These are phyloP conservation scores for Wickerhamomyces bovis DNA, from an alignment of 805 yeast genomes.

Conservation along the genomic window DNA sequence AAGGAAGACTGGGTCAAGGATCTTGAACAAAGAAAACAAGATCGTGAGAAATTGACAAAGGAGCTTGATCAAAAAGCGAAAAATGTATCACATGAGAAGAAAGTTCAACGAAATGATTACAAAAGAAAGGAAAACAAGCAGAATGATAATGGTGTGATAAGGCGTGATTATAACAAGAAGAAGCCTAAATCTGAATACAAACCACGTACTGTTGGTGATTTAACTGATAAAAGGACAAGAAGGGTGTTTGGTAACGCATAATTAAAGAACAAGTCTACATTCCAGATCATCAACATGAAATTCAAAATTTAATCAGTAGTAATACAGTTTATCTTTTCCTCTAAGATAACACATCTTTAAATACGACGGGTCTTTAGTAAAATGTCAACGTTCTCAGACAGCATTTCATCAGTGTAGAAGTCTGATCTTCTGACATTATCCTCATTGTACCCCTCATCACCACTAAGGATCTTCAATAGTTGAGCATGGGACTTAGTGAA, in stretches of 20 bases:
- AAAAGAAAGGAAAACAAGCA: background rate
- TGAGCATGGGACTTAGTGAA: slow-evolving; percentile 81
- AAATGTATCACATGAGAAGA: background rate
- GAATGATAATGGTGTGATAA: background rate
- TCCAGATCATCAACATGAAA: background rate
- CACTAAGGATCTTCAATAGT: slow-evolving; percentile 76
- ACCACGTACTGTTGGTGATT: background rate
- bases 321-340: background rate
- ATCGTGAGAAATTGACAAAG: background rate
- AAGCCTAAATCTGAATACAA: background rate
- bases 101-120: background rate
- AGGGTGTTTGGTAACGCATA: background rate
- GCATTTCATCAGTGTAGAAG: slow-evolving; percentile 40
- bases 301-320: background rate
- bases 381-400: slow-evolving; percentile 8
- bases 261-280: background rate
- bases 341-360: slow-evolving; percentile 22
- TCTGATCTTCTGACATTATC: slow-evolving; percentile 81
- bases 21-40: background rate
- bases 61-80: background rate
- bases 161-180: background rate
- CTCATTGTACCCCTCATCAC: slow-evolving; percentile 87
- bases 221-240: background rate
- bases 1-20: slow-evolving; percentile 10
- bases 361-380: slow-evolving; percentile 13